Evolutionary conservation across 1,284 basidiomycete species (phyloP), one percentile per base, ranked within the genome.

Genomic region (Lentinula novae-zelandiae): DNA sequence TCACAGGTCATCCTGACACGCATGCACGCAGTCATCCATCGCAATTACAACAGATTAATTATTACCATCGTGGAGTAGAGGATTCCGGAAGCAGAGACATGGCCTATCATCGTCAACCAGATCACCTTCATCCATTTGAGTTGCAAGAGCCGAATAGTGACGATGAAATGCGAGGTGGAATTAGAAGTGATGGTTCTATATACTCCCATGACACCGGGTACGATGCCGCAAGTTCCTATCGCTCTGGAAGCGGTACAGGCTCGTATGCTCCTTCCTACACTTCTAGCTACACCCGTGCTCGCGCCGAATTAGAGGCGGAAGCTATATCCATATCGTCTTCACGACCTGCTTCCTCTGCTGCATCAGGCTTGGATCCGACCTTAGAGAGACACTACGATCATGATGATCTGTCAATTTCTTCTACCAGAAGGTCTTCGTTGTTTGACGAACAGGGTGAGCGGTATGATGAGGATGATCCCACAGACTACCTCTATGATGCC

Each of bases 1-100:
- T 44, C 22, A 15, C 20, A 56, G 54, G 2, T 12, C 54, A 46
- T 9, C 39, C 17, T 8, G 42, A 46, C 54, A 17, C 15, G 15
- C 27, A 6, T 12, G n/a, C 42, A 22, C 54, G 54, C 54, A 56
- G 54, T 56, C 54, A 56, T 56, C 36, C 36, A 56, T 56, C 54
- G 54, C 54, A 56, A 46, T 46, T 46, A 46, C 44, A 46, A 46
- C 44, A 46, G 46, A 56, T 44, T 9, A 56, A 56, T 33, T 56
- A 56, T 33, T 56, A 56, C 27, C 27, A 56, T 34, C 54, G 54
- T 34, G 54, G 54, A 33, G 17, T n/a, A 42, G 27, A 5, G 12
- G n/a, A 17, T 22, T 15, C 10, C 9, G 39, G 33, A 51, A 33
- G 13, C 49, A 51, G 31, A 13, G 33, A 33, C 5, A 51, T 20